These are phyloP conservation scores for Nicotiana sylvestris DNA, from an alignment of 257 asterid species.

Conservation along the genomic window DNA sequence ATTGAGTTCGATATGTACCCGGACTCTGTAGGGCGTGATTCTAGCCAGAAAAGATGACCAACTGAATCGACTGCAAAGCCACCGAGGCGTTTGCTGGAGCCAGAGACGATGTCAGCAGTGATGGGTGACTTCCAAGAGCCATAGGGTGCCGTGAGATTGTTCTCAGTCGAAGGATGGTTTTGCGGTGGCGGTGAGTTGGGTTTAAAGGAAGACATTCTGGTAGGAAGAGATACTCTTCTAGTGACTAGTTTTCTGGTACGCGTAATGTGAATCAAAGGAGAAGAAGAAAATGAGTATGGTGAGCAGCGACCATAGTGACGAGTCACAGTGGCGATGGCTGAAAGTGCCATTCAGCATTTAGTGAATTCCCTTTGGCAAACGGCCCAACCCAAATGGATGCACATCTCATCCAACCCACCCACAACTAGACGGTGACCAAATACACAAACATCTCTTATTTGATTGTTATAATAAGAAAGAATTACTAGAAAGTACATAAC, in stretches of 20 bases:
- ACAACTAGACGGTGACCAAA: too few species aligned
- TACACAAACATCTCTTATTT: too few species aligned
- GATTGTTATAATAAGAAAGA: too few species aligned
- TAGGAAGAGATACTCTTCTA: not conserved
- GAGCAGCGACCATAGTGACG: constrained; percentile 9
- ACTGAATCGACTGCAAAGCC: constrained; percentile 58
- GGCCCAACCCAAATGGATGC: not conserved
- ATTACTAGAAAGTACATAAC: too few species aligned
- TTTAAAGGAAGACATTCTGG: constrained; percentile 22
- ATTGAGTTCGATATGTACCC: constrained; percentile 38
- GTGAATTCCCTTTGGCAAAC: not conserved
- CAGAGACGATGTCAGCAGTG: constrained; percentile 80
- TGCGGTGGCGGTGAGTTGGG: not conserved
- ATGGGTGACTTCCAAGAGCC: constrained; percentile 98
- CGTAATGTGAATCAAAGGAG: not conserved
- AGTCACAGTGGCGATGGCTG: constrained; percentile 14
- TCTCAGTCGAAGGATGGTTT: not conserved
- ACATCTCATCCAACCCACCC: not conserved
- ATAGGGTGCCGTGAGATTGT: constrained; percentile 56
- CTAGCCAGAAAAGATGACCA: constrained; percentile 76
- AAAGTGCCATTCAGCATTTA: constrained; percentile 17
- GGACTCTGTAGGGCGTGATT: constrained; percentile 79
- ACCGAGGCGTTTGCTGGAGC: constrained; percentile 65
- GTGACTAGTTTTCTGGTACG: not conserved
- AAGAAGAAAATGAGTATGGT: not conserved